These are phyloP conservation scores for Phaeosphaeria sp. DNA, from an alignment of 2,329 filamentous ascomycete genomes.

Conservation along the genomic window DNA sequence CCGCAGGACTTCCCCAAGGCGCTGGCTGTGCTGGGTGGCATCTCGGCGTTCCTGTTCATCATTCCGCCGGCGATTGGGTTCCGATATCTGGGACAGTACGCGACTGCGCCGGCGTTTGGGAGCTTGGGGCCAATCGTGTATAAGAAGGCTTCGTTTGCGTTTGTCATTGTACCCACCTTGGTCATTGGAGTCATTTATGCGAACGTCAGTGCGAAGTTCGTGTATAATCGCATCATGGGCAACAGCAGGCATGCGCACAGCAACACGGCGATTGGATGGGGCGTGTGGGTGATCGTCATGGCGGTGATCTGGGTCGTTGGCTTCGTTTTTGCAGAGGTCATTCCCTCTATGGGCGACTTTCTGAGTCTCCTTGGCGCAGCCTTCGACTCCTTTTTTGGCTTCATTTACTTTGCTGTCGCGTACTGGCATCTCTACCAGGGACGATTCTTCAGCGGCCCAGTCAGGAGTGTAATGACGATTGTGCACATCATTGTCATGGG, in stretches of 20 bases:
- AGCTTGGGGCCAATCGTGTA: conserved; percentile 74
- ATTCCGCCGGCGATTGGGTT: conserved; percentile 83
- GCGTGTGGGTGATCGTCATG: conserved; percentile 76
- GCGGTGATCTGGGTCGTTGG: conserved; percentile 76
- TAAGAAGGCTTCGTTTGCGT: conserved; percentile 87
- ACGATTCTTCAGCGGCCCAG: conserved; percentile 57
- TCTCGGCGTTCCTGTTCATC: conserved; percentile 85
- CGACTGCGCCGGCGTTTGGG: conserved; percentile 84
- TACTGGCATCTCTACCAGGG: conserved; percentile 76
- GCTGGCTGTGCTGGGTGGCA: conserved; percentile 85
- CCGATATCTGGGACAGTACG: conserved; percentile 85
- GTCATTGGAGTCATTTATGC: conserved; percentile 91
- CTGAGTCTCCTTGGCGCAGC: conserved; percentile 76
- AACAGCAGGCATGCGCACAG: conserved; percentile 78
- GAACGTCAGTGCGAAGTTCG: conserved; percentile 83
- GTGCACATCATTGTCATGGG: conserved; percentile 56
- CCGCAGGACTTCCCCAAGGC: conserved; percentile 88
- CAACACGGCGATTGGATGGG: conserved; percentile 84
- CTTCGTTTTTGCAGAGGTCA: conserved; percentile 89
- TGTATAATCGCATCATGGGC: conserved; percentile 87
- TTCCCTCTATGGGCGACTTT: conserved; percentile 85
- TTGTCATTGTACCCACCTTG: conserved; percentile 93
- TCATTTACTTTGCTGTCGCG: conserved; percentile 89
- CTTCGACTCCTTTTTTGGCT: conserved; percentile 90
- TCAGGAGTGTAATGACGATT: conserved; percentile 51